Evolutionary conservation across 192 early-diverging fungal genomes (phyloP), one percentile per base, ranked within the genome.

Genomic region (Phlyctochytrium planicorne): DNA sequence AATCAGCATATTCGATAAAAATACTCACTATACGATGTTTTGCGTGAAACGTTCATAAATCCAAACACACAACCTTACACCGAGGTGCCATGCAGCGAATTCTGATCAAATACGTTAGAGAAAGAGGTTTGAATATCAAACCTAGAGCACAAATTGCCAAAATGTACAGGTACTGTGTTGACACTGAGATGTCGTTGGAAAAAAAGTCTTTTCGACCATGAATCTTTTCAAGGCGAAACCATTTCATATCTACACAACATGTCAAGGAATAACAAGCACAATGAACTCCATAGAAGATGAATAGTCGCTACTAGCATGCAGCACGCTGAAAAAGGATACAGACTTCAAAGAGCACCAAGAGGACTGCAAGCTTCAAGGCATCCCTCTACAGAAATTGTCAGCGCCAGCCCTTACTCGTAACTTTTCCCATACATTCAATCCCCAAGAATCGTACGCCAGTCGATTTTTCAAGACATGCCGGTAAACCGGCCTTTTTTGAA

Each of bases 331-430:
- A n/a, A n/a, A n/a, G n/a, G n/a, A n/a, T n/a, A 89, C 86, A 94
- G 53, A 96, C 94, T 80, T 93, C 93, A 71, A 96, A 96, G 16
- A 96, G 74, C 25, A 93, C 80, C 37, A 96, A 72, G 4, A 96
- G 82, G 2, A 96, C 74, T 3, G 87, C 88, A 33, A 96, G 80
- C 60, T 93, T 91, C 62, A 81, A 68, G 14, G 93, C 84, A 63
- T 86, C 86, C 53, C 75, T 80, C 83, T 94, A 62, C 25, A 30
- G 17, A 30, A 4, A 69, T 27, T 53, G 61, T 17, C 59, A 61
- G 4, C 29, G 30, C 20, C 27, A 2, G 31, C 20, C 17, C 6
- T 2, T 17, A 67, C 20, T n/a, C 40, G 25, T 10, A 25, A 67
- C 31, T 6, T 4, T 3, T 16, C 31, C 32, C 52, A 20, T 23